A percentile compares a stretch with the other conserved stretches of the same genome.
phyloP scores from a whole-genome alignment of 768 basidiomycete species.

The Hydnomerulius pinastri region DNA sequence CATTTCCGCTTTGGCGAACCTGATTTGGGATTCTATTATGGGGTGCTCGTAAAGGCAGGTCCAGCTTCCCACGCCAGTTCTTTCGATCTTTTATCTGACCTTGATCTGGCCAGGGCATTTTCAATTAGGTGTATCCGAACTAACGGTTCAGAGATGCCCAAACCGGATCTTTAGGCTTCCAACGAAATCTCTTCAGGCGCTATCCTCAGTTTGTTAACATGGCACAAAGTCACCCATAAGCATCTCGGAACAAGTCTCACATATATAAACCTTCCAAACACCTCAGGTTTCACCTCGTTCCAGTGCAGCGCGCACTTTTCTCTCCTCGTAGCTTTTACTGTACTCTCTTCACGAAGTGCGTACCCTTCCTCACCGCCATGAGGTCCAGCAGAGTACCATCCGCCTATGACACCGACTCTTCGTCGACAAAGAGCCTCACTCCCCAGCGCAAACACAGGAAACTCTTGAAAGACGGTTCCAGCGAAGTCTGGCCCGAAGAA shows the following conservation, averaged over 20 bases:
- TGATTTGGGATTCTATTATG: constrained; percentile 16
- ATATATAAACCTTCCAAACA: constrained; percentile 35
- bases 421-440: constrained; percentile 39
- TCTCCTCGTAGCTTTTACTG: too few relatives aligned
- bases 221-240: constrained; percentile 18
- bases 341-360: not conserved
- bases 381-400: constrained; percentile 23
- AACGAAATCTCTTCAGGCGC: constrained; percentile 14
- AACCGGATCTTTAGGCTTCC: constrained; percentile 52
- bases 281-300: constrained; percentile 20
- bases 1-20: constrained; percentile 40
- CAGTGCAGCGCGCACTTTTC: too few relatives aligned
- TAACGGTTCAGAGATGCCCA: constrained; percentile 27
- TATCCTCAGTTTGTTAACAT: constrained; percentile 13
- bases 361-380: constrained; percentile 18
- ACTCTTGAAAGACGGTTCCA: constrained; percentile 77
- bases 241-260: constrained; percentile 28
- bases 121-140: constrained; percentile 33
- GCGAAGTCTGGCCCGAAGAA: constrained; percentile 81
- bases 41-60: constrained; percentile 12
- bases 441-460: constrained; percentile 84
- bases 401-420: constrained; percentile 19
- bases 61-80: constrained; percentile 17
- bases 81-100: constrained; percentile 30
- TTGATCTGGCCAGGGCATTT: constrained; percentile 36